Evolutionary conservation across 2,329 filamentous ascomycete genomes (phyloP).

Genomic region (Pseudocercospora eumusae): DNA sequence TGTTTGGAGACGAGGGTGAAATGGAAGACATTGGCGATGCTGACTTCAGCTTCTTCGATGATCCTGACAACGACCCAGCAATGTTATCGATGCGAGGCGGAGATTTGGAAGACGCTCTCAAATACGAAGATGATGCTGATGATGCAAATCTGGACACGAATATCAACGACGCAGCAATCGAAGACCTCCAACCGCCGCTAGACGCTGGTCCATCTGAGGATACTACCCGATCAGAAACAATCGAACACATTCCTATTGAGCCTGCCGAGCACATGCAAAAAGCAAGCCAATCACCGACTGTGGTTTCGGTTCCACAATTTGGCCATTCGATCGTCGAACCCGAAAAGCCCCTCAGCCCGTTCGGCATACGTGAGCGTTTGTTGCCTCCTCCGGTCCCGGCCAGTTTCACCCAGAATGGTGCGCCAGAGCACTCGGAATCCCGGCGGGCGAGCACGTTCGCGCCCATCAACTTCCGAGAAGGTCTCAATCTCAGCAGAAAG

Average conservation of each 20-base stretch:
- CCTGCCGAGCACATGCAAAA: neutral
- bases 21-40: slow-evolving; percentile 60
- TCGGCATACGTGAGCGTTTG: slow-evolving; percentile 49
- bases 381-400: slow-evolving; percentile 46
- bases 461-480: slow-evolving; percentile 54
- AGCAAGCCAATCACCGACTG: neutral
- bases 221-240: neutral
- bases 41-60: slow-evolving; percentile 83
- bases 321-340: neutral
- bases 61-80: slow-evolving; percentile 46
- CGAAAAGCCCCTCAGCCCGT: slow-evolving; percentile 43
- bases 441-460: slow-evolving; percentile 51
- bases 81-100: neutral
- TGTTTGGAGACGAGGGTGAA: slow-evolving; percentile 64
- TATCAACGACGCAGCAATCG: neutral
- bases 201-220: neutral
- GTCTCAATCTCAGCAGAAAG: slow-evolving; percentile 54
- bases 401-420: slow-evolving; percentile 23
- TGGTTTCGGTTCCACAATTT: neutral
- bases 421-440: neutral
- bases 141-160: neutral
- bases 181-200: neutral
- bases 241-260: neutral
- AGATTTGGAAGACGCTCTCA: neutral
- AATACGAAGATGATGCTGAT: neutral